Conservation (phyloP, 2,329 filamentous ascomycete species). For the Apiospora hydei region DNA sequence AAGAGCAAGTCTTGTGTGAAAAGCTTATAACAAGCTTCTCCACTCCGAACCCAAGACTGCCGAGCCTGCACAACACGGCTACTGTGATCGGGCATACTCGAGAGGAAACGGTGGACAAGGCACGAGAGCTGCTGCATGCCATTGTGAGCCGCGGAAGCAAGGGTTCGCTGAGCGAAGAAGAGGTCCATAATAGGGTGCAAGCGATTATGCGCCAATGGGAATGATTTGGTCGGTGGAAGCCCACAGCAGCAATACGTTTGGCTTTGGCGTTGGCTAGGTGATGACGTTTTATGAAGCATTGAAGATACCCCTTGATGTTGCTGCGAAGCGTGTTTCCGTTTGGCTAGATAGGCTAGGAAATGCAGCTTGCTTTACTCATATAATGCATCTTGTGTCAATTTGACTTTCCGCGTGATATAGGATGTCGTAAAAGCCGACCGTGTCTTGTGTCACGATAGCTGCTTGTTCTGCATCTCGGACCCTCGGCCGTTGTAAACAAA, state of each 20-base stretch:
- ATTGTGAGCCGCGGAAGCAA: conserved; percentile 36
- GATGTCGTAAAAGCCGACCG: too few relatives aligned
- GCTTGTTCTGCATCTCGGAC: background rate
- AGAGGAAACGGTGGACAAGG: conserved; percentile 28
- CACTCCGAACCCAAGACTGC: background rate
- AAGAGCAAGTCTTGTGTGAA: background rate
- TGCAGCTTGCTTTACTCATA: background rate
- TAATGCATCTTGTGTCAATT: background rate
- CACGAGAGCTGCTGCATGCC: conserved; percentile 34
- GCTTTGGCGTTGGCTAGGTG: background rate
- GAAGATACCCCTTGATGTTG: conserved; percentile 16
- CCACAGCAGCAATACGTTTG: background rate
- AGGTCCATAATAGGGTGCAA: conserved; percentile 28
- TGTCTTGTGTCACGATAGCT: background rate
- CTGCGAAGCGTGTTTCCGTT: background rate
- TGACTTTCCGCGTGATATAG: background rate
- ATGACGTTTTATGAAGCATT: conserved; percentile 13
- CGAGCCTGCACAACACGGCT: background rate
- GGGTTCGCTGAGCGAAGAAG: conserved; percentile 27
- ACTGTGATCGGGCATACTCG: conserved; percentile 1
- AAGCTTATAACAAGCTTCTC: background rate
- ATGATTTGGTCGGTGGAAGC: background rate
- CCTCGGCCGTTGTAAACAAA: background rate
- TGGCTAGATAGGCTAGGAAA: background rate
- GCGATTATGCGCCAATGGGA: conserved; percentile 33